Base-by-base conservation (phyloP, 1,284 basidiomycete species). In the Trichosporon ovoides region DNA sequence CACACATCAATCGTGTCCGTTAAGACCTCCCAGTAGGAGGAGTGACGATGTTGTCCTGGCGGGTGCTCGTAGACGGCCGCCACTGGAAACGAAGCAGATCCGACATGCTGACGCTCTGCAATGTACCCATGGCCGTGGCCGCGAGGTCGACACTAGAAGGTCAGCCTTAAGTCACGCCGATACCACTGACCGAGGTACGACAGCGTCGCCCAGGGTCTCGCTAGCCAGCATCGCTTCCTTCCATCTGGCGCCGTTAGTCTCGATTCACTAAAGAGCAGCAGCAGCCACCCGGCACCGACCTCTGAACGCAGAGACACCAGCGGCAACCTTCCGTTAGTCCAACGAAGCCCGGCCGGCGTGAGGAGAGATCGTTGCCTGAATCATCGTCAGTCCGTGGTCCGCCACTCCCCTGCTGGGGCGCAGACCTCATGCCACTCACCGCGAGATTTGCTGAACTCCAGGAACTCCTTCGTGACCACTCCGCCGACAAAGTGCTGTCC, bases 231-330 rank as follows among this genome's bases (percentile, higher is more conserved):
- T 57, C 2, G 75, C 75, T 57, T 77, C 73, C 61, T 75, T 75
- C 75, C 75, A 77, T 38, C 74, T 74, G 16, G 9, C 4, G 5
- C 4, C 0, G 20, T 53, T 22, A 59, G 53, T 19, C 1, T n/a
- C 18, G 14, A 18, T 3, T 19, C 10, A 34, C 35, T 0, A n/a
- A 14, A 36, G 9, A 34, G 37, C 19, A 22, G 5, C 38, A 3
- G n/a, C 22, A 13, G 18, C n/a, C 22, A 53, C 51, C 9, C 43
- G 18, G 12, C 22, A 53, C 51, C 9, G 38, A 74, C 72, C 74
- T 52, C n/a, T 70, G 63, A 1, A 76, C 75, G 53, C 75, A 77
- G 24, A 77, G 66, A 67, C 75, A 77, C 75, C 75, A 77, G 50
- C 66, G 56, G 56, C 75, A 77, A 3, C 75, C 75, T 24, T 72